A percentile compares a stretch with the other conserved stretches of the same genome.
phyloP scores from a whole-genome alignment of 768 basidiomycete species.

The Infundibulicybe gibba region DNA sequence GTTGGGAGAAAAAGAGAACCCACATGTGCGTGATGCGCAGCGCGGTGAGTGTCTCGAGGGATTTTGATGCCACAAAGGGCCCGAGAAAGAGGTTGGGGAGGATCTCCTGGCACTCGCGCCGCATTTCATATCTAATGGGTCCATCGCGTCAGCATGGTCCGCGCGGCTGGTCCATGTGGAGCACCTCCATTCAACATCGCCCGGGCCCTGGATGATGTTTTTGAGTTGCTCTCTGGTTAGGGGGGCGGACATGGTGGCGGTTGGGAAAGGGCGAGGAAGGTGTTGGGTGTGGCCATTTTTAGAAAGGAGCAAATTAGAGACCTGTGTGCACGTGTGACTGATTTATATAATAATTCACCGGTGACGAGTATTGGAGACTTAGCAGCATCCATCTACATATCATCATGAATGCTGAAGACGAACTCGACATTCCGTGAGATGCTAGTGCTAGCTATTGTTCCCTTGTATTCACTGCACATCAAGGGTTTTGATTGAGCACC shows the following conservation, averaged over 20 bases:
- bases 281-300: conserved; percentile 1
- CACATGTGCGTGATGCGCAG: conserved; percentile 86
- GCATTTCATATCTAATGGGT: conserved; percentile 80
- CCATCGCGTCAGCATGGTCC: background rate
- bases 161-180: conserved; percentile 14
- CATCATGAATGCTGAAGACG: conserved; percentile 50
- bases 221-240: conserved; percentile 43
- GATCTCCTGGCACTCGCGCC: conserved; percentile 92
- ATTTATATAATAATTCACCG: no score
- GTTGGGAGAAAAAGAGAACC: conserved; percentile 8
- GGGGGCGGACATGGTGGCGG: conserved; percentile 10
- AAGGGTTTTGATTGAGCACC: conserved; percentile 23
- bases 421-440: conserved; percentile 43
- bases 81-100: conserved; percentile 79
- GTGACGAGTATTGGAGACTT: no score
- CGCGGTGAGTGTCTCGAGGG: conserved; percentile 58
- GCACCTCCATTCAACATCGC: conserved; percentile 83
- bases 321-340: no score
- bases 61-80: conserved; percentile 87
- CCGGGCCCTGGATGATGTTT: conserved; percentile 71
- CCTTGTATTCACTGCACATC: conserved; percentile 3
- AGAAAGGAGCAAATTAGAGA: background rate
- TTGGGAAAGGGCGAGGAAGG: conserved; percentile 4
- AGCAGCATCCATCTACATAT: no score
- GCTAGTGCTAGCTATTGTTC: conserved; percentile 12